phyloP scores from a whole-genome alignment of 805 yeast species.

The Jamesozyma lodderae region DNA sequence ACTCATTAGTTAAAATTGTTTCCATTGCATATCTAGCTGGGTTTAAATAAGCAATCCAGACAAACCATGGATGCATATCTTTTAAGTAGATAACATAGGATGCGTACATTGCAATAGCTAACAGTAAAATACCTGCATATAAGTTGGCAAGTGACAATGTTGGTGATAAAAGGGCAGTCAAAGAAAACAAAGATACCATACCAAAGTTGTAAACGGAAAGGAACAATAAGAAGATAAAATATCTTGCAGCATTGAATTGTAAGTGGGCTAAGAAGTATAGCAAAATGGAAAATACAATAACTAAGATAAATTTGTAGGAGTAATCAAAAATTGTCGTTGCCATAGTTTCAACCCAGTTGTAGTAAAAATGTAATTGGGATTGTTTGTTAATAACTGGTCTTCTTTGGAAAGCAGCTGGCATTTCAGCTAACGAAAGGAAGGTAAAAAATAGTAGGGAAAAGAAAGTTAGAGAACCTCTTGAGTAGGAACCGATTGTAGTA shows the following conservation, averaged over 20 bases:
- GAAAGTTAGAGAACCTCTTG: conserved; percentile 46
- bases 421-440: conserved; percentile 51
- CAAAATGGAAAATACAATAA: conserved; percentile 37
- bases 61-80: conserved; percentile 62
- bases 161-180: conserved; percentile 43
- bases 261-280: conserved; percentile 48
- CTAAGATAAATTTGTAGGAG: conserved; percentile 42
- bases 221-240: conserved; percentile 41
- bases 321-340: conserved; percentile 50
- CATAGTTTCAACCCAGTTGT: conserved; percentile 58
- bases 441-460: conserved; percentile 47
- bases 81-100: conserved; percentile 55
- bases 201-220: conserved; percentile 36
- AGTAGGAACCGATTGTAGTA: conserved; percentile 41
- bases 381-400: conserved; percentile 56
- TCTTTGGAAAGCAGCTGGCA: conserved; percentile 37
- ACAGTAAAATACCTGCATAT: conserved; percentile 45
- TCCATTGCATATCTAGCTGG: conserved; percentile 56
- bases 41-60: conserved; percentile 52
- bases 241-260: conserved; percentile 40
- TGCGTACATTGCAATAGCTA: conserved; percentile 48
- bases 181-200: conserved; percentile 44
- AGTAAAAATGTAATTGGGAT: conserved; percentile 52
- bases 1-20: conserved; percentile 55
- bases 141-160: conserved; percentile 51